Evolutionary conservation across 2,329 filamentous ascomycete genomes (phyloP), one percentile per base, ranked within the genome.

Genomic region (Ceratocystis ficicola): DNA sequence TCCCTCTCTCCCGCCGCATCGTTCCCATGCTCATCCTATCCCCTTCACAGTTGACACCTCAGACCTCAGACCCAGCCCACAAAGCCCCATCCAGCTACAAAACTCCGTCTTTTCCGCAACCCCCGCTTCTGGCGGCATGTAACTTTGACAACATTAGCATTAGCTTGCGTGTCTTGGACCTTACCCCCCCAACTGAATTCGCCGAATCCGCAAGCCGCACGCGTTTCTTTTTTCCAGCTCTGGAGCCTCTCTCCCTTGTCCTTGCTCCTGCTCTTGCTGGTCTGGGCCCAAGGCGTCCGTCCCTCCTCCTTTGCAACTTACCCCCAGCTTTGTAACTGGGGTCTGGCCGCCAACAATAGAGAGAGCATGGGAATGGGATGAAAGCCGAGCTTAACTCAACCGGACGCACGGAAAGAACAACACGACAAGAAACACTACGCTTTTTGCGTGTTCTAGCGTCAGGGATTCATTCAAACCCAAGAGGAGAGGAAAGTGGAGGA

Each of bases 321-420:
- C 32, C 32, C 32, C 32, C 32, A 36, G 8, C 32, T 10, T 36
- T 12, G 32, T 36, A 36, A 36, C 32, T 36, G 32, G 32, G 32
- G 32, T 10, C 30, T 57, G 5, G 22, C 52, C 52, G 4, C 30
- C 5, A 28, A 57, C 52, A 57, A 57, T 57, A 44, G 61, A 30
- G 41, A 63, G 17, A 20, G 28, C 41, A 63, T 57, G 61, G 41
- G 44, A 41, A 63, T 46, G 41, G 28, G 61, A 63, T 46, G 41
- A 46, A 63, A 62, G 61, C 61, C 61, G 61, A 63, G 62, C 62
- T 64, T 64, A 64, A 50, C 46, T 36, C 20, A 12, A 28, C 44
- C 46, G 62, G 62, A 50, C 61, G 61, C 61, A 63, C 61, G 62
- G 62, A 64, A 64, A 64, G 44, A 32, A 12, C 25, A 55, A 48